Percentiles rank a stretch among this genome's conserved stretches.
These are phyloP conservation scores for Trypethelium eluteriae DNA, from an alignment of 495 filamentous ascomycete species.

Conservation along the genomic window DNA sequence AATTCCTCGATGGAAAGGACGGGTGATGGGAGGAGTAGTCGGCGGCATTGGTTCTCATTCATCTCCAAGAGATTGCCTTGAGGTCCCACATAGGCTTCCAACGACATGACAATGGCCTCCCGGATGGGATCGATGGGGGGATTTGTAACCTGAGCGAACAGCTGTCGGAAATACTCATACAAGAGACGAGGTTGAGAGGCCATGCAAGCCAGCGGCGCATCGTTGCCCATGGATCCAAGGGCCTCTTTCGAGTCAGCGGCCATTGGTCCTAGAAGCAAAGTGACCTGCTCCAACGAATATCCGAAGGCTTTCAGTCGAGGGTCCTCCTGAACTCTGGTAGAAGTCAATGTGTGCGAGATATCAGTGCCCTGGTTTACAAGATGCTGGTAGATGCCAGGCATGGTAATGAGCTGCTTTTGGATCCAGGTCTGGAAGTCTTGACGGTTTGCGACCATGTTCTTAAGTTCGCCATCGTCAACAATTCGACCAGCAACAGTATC, in stretches of 20 bases:
- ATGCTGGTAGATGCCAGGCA: constrained; percentile 62
- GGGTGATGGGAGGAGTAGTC: constrained; percentile 80
- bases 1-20: constrained; percentile 89
- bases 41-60: constrained; percentile 79
- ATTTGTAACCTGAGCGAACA: constrained; percentile 98
- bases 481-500: constrained; percentile 93
- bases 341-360: constrained; percentile 58
- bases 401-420: constrained; percentile 73
- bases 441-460: constrained; percentile 75
- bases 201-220: constrained; percentile 89
- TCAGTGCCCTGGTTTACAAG: constrained; percentile 54
- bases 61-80: constrained; percentile 97
- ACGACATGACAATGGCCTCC: constrained; percentile 98
- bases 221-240: constrained; percentile 99
- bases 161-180: constrained; percentile 97
- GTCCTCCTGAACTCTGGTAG: constrained; percentile 74
- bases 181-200: constrained; percentile 82
- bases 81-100: constrained; percentile 95
- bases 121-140: constrained; percentile 97
- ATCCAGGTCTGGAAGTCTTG: constrained; percentile 86
- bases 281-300: constrained; percentile 96
- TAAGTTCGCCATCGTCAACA: constrained; percentile 91
- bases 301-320: constrained; percentile 80
- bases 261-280: constrained; percentile 90
- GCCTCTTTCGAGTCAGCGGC: constrained; percentile 98